Evolutionary conservation across 768 basidiomycete genomes (phyloP), one percentile per base, ranked within the genome.

Genomic region (Omphalotus guepiniiformis): DNA sequence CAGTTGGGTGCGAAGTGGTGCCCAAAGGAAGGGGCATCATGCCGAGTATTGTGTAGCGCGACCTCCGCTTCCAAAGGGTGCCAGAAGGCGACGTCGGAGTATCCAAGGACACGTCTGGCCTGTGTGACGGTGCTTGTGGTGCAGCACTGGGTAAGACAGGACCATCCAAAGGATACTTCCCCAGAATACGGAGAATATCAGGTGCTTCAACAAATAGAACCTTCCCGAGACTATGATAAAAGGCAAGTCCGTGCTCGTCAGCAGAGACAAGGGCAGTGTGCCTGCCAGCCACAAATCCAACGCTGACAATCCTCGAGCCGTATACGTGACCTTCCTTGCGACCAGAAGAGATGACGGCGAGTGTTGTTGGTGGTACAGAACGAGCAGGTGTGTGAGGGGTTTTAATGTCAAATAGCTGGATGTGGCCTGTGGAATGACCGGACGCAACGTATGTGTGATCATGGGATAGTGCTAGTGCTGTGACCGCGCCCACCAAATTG

Each of bases 151-250:
- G 25, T n/a, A 32, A 12, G 7, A 50, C 18, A 29, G 39, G 47
- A 35, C 65, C 63, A 35, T 73, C 72, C 23, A 83, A 79, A 3
- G 89, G 88, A 58, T 97, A 95, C 57, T 86, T 89, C 1, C 96
- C 96, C 2, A 98, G 75, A 43, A 99, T 90, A 15, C 96, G 84
- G 37, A 98, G 76, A 27, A 90, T 91, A 62, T 99, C 96, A 13
- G 89, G 83, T 11, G 94, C 93, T 38, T 97, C 94, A 5, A 99
- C 85, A 54, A 96, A 96, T 12, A 98, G 73, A 9, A 98, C 85
- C 63, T 91, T 94, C 22, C 96, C 93, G 3, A 99, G 70, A 46
- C 87, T 89, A 65, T 97, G 94, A 61, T 91, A 96, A 66, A 99
- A 99, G 0, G 93, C 90, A 7, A 97, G 75, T 1, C 96, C 96